Conservation (phyloP, 2,329 filamentous ascomycete genomes). For the Cladobotryum mycophilum region DNA sequence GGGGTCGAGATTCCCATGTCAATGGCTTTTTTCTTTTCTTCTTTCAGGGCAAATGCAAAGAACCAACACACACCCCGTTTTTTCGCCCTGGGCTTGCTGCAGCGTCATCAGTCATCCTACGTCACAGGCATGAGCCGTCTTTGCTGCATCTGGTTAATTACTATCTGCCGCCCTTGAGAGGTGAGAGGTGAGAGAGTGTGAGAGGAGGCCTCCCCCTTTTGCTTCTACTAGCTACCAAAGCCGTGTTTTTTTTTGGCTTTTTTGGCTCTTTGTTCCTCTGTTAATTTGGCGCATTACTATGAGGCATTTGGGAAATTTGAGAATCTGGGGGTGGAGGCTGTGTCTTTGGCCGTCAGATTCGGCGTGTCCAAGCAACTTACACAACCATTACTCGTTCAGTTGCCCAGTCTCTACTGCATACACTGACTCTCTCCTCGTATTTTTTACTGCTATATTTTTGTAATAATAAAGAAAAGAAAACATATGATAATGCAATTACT, state of each 20-base stretch:
- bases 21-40: not conserved
- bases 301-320: constrained; percentile 11
- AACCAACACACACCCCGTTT: too few relatives aligned
- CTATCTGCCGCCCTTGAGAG: not conserved
- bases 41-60: too few relatives aligned
- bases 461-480: too few relatives aligned
- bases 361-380: constrained; percentile 7
- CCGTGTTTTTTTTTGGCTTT: too few relatives aligned
- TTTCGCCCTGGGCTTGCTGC: too few relatives aligned
- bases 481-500: too few relatives aligned
- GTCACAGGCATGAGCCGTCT: constrained; percentile 3
- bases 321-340: constrained; percentile 4
- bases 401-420: too few relatives aligned
- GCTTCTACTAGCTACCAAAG: not conserved
- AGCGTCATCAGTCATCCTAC: constrained; percentile 9
- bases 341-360: constrained; percentile 10
- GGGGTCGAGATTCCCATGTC: too few relatives aligned
- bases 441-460: too few relatives aligned
- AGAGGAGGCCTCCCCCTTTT: not conserved
- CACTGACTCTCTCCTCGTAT: too few relatives aligned
- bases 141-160: not conserved
- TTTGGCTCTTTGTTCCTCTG: not conserved
- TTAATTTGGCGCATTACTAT: not conserved
- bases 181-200: too few relatives aligned
- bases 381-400: not conserved